Base-by-base conservation (phyloP, 805 yeast genomes). In the Hanseniaspora guilliermondii region DNA sequence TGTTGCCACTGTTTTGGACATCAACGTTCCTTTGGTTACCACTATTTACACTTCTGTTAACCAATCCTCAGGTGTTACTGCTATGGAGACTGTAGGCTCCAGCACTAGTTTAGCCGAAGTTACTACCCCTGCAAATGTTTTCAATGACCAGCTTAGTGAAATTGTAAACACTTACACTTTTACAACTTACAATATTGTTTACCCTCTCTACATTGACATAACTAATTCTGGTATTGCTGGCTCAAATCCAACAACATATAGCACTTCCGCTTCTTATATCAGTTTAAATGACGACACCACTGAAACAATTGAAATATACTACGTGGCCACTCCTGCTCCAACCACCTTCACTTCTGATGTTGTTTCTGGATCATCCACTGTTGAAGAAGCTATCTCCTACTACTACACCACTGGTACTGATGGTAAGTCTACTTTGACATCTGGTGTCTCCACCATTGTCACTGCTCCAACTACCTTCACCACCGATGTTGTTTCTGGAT, bases 311-410 rank as follows among this genome's bases (percentile, higher is more conserved):
- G 19, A n/a, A 8, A 16, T 30, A 6, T 42, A 42, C 11, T 12
- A 42, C 30, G 37, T 42, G 2, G 47, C 47, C 6, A 42, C 47
- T 8, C 47, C 50, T 9, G 50, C 16, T 19, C 21, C 49, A 45
- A 45, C 48, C 38, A 45, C 48, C 16, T 45, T 45, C 38, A 45
- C 48, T n/a, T 4, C 24, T 19, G 48, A 27, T 32, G 36, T 45
- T 27, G 48, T 45, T 16, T 27, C 48, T 45, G 48, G 37, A 27
- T 27, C 37, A 11, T 45, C 48, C 25, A 45, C 48, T 1, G 4
- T 32, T 19, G 27, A 9, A 8, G 47, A 42, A 42, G 24, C 47
- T 25, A n/a, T 42, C n/a, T 36, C 39, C 14, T n/a, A 30, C 25
- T 27, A 27, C 8, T 27, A 27, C 30, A 27, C 30, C 30, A 27